These are phyloP conservation scores for Cyberlindnera bimundalis DNA, from an alignment of 805 yeast genomes.

Conservation along the genomic window DNA sequence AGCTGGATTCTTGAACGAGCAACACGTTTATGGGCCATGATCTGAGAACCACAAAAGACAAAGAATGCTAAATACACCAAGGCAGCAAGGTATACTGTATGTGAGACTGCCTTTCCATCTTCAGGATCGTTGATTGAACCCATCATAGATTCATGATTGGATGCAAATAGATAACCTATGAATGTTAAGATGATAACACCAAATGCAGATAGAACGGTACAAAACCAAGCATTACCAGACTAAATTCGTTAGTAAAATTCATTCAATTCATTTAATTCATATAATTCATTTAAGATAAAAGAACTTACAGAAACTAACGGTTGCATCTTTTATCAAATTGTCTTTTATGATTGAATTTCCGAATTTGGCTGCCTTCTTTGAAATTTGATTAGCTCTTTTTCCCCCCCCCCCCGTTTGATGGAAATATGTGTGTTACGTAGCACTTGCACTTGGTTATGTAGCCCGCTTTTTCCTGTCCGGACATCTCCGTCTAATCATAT, in stretches of 20 bases:
- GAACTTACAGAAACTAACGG: conserved; percentile 47
- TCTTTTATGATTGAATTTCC: no score
- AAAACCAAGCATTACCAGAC: conserved; percentile 91
- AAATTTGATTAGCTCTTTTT: no score
- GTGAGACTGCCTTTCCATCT: conserved; percentile 91
- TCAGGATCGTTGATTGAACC: conserved; percentile 90
- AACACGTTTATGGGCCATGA: conserved; percentile 55
- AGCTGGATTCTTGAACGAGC: conserved; percentile 17
- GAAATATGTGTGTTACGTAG: no score
- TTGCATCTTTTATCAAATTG: no score
- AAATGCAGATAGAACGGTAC: conserved; percentile 89
- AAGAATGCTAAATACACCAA: conserved; percentile 76
- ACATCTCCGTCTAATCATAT: no score
- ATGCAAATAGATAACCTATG: conserved; percentile 76
- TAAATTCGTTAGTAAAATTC: no score
- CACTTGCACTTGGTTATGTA: no score
- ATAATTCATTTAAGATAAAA: no score
- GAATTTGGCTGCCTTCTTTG: no score
- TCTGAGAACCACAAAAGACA: conserved; percentile 87
- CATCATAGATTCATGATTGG: conserved; percentile 85
- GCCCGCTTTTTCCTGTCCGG: no score
- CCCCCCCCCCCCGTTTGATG: no score
- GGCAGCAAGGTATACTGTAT: conserved; percentile 87
- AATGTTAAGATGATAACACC: conserved; percentile 85
- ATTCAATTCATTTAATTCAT: no score